Conservation (phyloP, 1,284 basidiomycete genomes). For the Vanrija pseudolonga region DNA sequence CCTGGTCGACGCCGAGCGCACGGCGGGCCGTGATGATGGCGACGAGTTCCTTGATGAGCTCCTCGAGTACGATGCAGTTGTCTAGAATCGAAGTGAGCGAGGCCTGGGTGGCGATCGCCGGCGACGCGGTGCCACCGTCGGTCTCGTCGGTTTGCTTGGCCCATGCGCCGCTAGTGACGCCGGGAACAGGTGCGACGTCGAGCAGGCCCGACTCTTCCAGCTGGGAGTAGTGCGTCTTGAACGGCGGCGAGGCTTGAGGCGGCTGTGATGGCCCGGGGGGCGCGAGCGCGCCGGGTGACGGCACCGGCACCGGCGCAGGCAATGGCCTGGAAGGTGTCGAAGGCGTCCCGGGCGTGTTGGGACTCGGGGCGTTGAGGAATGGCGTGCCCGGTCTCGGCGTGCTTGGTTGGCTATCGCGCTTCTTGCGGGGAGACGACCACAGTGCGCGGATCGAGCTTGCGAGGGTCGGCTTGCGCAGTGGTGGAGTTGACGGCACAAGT, state of each 20-base stretch:
- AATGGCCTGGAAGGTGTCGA: not conserved
- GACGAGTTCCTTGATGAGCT: constrained; percentile 88
- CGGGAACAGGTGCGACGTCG: constrained; percentile 62
- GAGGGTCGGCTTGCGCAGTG: no score
- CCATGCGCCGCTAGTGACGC: constrained; percentile 62
- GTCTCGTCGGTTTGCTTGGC: not conserved
- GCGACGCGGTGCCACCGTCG: not conserved
- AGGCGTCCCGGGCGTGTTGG: constrained; percentile 65
- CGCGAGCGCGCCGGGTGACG: not conserved
- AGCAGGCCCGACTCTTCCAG: constrained; percentile 65
- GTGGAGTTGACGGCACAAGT: not conserved
- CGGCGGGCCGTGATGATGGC: constrained; percentile 81
- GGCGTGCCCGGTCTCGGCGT: not conserved
- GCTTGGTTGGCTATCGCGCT: not conserved
- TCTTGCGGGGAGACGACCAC: not conserved
- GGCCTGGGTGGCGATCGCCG: constrained; percentile 47
- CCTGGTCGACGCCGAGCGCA: constrained; percentile 76
- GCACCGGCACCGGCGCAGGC: constrained; percentile 1
- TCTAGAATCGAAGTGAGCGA: constrained; percentile 83
- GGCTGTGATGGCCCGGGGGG: not conserved
- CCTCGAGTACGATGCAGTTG: constrained; percentile 92
- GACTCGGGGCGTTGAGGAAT: no score
- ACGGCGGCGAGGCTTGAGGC: constrained; percentile 2
- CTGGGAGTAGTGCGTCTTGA: constrained; percentile 76
- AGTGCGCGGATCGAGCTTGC: no score